phyloP scores from a whole-genome alignment of 495 filamentous ascomycete species.

The Neohortaea acidophila region DNA sequence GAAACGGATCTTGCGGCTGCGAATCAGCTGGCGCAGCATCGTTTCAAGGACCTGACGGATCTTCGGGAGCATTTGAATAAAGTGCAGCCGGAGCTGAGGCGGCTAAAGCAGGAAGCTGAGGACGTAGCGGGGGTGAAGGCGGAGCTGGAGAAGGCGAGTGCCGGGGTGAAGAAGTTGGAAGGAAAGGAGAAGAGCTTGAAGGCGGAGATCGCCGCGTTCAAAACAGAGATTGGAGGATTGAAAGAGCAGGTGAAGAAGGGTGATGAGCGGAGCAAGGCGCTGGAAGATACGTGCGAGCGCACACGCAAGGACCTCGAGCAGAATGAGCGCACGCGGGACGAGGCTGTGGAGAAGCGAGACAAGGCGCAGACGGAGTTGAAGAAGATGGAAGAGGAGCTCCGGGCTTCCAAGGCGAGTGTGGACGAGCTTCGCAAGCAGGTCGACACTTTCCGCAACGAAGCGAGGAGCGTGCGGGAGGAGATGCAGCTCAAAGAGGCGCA shows the following conservation, averaged over 20 bases:
- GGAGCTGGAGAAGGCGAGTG: constrained; percentile 49
- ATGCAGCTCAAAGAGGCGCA: constrained; percentile 72
- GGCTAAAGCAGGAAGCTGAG: constrained; percentile 56
- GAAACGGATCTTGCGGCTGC: constrained; percentile 77
- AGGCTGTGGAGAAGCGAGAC: constrained; percentile 56
- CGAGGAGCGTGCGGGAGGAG: constrained; percentile 58
- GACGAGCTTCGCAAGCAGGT: constrained; percentile 58
- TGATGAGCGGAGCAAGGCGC: constrained; percentile 49
- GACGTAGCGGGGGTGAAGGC: constrained; percentile 56
- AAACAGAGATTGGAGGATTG: constrained; percentile 59
- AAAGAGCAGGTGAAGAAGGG: constrained; percentile 64
- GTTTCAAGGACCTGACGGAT: constrained; percentile 79
- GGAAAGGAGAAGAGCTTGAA: constrained; percentile 65
- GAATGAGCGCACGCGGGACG: constrained; percentile 60
- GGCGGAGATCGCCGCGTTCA: constrained; percentile 51
- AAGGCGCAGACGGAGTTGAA: constrained; percentile 50
- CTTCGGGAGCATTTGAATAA: constrained; percentile 65
- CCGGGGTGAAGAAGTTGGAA: constrained; percentile 60
- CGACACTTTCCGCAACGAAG: constrained; percentile 46
- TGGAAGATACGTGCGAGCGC: constrained; percentile 60
- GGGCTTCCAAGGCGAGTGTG: constrained; percentile 44
- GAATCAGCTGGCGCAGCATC: constrained; percentile 64
- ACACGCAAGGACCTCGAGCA: constrained; percentile 60
- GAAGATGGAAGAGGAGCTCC: constrained; percentile 53
- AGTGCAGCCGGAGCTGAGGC: constrained; percentile 67